These are phyloP conservation scores for Canna indica DNA, from an alignment of 176 grass and related monocot genomes.

Conservation along the genomic window DNA sequence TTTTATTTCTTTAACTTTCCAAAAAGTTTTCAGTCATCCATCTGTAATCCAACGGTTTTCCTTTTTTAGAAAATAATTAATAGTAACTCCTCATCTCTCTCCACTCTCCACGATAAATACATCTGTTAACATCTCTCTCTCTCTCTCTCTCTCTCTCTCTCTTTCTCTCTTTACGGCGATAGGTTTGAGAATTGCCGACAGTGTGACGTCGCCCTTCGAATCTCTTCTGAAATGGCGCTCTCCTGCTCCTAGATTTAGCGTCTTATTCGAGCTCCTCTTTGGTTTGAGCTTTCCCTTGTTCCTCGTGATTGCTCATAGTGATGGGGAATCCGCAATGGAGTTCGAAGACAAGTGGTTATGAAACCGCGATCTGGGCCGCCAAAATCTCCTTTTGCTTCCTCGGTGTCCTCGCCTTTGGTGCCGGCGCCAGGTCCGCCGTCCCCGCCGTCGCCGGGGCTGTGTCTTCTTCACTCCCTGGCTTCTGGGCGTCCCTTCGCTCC, in stretches of 20 bases:
- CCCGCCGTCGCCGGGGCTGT: conserved; percentile 32
- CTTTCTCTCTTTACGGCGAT: background rate
- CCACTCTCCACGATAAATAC: background rate
- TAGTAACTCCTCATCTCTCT: background rate
- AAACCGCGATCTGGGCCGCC: background rate
- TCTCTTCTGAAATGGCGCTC: background rate
- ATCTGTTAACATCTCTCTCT: background rate
- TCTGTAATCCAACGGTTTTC: background rate
- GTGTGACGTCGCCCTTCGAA: background rate
- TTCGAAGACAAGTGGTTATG: background rate
- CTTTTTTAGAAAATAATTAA: background rate
- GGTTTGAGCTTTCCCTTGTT: background rate
- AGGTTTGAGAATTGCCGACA: background rate
- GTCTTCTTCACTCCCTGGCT: conserved; percentile 26
- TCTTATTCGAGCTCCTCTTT: background rate
- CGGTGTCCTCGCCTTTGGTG: conserved; percentile 14
- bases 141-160: background rate
- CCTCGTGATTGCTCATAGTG: background rate
- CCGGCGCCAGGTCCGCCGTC: conserved; percentile 9
- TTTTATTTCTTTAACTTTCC: background rate
- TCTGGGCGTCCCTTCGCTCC: conserved; percentile 27
- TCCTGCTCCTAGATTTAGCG: background rate
- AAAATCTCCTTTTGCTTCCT: conserved; percentile 4
- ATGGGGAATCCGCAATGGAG: background rate
- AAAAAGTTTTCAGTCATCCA: background rate